Conservation (phyloP, 352 stramenopile genomes). For the Pythium oligandrum region DNA sequence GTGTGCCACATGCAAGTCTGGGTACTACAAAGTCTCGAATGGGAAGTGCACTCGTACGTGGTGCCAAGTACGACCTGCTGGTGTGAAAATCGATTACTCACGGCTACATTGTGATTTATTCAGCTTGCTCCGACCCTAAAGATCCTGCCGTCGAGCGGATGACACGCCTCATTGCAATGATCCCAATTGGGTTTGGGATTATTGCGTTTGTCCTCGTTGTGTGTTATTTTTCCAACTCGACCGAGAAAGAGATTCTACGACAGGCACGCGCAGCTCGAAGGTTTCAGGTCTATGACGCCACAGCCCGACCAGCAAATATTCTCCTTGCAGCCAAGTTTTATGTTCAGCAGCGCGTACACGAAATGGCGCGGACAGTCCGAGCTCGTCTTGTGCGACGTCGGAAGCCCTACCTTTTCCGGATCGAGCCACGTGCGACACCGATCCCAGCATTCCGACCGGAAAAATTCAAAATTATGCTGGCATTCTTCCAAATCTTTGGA, state of each 20-base stretch:
- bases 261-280: conserved; percentile 45
- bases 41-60: conserved; percentile 45
- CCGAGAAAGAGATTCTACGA: conserved; percentile 44
- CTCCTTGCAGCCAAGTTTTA: conserved; percentile 21
- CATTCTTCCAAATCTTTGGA: conserved; percentile 73
- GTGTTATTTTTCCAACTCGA: conserved; percentile 41
- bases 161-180: conserved; percentile 30
- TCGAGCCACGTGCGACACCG: conserved; percentile 18
- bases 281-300: conserved; percentile 41
- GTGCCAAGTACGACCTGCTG: conserved; percentile 5
- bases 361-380: conserved; percentile 9
- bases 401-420: conserved; percentile 29
- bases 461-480: conserved; percentile 78
- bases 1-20: conserved; percentile 34
- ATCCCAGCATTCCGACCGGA: conserved; percentile 40
- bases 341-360: conserved; percentile 16
- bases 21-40: conserved; percentile 58
- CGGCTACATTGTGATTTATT: background rate
- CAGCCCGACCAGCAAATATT: conserved; percentile 14
- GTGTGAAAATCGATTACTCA: too few species aligned
- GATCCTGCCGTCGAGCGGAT: conserved; percentile 33
- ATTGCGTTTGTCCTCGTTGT: conserved; percentile 30
- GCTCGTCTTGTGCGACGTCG: conserved; percentile 5
- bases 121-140: conserved; percentile 34
- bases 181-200: conserved; percentile 32